Base-by-base conservation (phyloP, 2,329 filamentous ascomycete genomes). In the Neofusicoccum laricinum region DNA sequence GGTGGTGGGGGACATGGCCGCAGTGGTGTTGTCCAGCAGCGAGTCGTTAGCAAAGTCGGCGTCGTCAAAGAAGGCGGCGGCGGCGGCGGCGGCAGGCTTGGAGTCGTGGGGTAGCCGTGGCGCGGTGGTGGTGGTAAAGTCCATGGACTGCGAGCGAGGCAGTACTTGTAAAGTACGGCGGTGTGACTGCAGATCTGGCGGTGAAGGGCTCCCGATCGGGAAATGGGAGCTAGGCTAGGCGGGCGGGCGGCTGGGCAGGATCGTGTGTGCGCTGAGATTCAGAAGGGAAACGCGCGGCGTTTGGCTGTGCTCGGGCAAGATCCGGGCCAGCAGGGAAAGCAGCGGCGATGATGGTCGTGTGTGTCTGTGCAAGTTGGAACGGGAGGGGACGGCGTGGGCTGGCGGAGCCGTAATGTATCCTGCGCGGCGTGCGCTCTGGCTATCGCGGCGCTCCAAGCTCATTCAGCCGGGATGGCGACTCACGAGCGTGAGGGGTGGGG, bases 31-130 rank as follows among this genome's bases (percentile, higher is more conserved):
- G 67, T 76, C 68, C 68, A 76, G 75, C 68, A 67, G 68, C 50
- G 81, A 76, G 71, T 85, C 83, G 58, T 83, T 81, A 69, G 83
- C 79, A 62, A 82, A 72, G 66, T 81, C 76, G 69, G 79, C 81
- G 79, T 84, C 82, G 72, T 85, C 53, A 43, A 58, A 58, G 70
- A 74, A 72, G 69, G 75, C 75, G 66, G 70, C 66, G 45, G 70
- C 71, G 70, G 73, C 72, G 69, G 75, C 75, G 66, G 70, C 66
- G 45, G 70, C 71, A 38, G 75, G 72, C 69, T 78, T 79, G 51
- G 73, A 71, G 74, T 78, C 76, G 65, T 74, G 69, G 43, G 69
- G 67, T 67, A 65, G 74, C 67, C 64, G 74, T 73, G 61, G 75
- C 76, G 62, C 73, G 72, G 34, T 75, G 76, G 19, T 68, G 70